These are phyloP conservation scores for Kwoniella pini DNA, from an alignment of 768 basidiomycete species.

Conservation along the genomic window DNA sequence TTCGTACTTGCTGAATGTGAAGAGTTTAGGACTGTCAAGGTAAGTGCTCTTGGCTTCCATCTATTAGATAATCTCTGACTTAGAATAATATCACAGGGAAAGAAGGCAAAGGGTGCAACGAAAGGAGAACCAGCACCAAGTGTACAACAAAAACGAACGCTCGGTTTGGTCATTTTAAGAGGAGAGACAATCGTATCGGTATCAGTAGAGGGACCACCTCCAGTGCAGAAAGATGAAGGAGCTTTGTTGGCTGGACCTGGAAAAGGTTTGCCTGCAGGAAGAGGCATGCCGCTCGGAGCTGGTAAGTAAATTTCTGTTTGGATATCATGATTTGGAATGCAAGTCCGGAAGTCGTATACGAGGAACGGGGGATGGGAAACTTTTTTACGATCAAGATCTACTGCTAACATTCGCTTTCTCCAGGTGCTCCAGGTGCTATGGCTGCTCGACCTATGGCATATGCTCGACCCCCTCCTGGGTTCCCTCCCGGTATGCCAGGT, in stretches of 20 bases:
- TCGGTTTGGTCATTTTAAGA: slow-evolving; percentile 94
- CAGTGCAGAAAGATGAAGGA: slow-evolving; percentile 84
- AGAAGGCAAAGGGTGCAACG: slow-evolving; percentile 61
- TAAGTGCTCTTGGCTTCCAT: slow-evolving; percentile 59
- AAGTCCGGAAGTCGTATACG: not conserved
- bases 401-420: not conserved
- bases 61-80: no score
- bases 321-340: not conserved
- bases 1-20: slow-evolving; percentile 97
- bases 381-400: no score
- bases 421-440: slow-evolving; percentile 52
- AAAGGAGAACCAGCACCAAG: slow-evolving; percentile 59
- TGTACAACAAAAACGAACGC: slow-evolving; percentile 92
- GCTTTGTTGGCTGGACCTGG: slow-evolving; percentile 84
- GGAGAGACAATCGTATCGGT: slow-evolving; percentile 96
- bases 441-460: slow-evolving; percentile 56
- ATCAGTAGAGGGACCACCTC: slow-evolving; percentile 92
- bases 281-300: slow-evolving; percentile 75
- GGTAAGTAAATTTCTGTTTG: slow-evolving; percentile 44
- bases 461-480: slow-evolving; percentile 54
- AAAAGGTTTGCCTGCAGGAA: slow-evolving; percentile 91
- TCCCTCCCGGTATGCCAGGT: slow-evolving; percentile 68
- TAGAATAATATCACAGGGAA: slow-evolving; percentile 56
- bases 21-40: slow-evolving; percentile 94
- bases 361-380: no score